Conservation (phyloP, 306 rosid genomes). For the Cucumis hystrix region DNA sequence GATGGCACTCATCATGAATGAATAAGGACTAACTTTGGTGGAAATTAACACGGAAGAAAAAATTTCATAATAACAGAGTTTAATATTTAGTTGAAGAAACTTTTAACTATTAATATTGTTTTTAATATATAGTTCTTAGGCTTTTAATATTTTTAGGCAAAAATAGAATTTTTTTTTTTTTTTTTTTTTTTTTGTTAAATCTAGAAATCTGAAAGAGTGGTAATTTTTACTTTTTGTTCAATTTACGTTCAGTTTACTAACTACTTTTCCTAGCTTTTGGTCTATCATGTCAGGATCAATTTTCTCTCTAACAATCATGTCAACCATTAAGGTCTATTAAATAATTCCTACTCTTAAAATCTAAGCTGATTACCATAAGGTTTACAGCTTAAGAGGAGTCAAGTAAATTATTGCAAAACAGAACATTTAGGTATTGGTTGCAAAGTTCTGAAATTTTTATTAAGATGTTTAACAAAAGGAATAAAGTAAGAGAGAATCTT, state of each 20-base stretch:
- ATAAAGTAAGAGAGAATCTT: too few relatives aligned
- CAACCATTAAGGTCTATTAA: neutral
- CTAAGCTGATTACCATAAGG: too few relatives aligned
- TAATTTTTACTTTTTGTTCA: neutral
- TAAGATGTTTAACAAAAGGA: too few relatives aligned
- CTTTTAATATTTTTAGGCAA: neutral
- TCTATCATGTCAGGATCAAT: too few relatives aligned
- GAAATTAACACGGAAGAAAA: neutral
- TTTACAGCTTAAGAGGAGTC: too few relatives aligned
- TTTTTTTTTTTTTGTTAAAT: too few relatives aligned
- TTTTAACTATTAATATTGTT: neutral
- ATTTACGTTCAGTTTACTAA: neutral
- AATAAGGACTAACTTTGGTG: neutral
- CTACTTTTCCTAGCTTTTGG: too few relatives aligned
- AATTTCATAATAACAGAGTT: neutral
- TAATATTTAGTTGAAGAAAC: neutral
- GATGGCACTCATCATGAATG: slow-evolving; percentile 27
- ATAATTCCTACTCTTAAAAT: neutral
- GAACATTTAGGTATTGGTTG: too few relatives aligned
- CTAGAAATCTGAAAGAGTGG: neutral
- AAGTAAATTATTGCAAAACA: too few relatives aligned
- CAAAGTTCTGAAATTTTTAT: too few relatives aligned
- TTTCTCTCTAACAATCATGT: too few relatives aligned
- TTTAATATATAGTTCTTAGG: neutral
- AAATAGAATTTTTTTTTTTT: too few relatives aligned